Evolutionary conservation across 2,329 filamentous ascomycete species (phyloP), one percentile per base, ranked within the genome.

Genomic region (Phoma sp.): DNA sequence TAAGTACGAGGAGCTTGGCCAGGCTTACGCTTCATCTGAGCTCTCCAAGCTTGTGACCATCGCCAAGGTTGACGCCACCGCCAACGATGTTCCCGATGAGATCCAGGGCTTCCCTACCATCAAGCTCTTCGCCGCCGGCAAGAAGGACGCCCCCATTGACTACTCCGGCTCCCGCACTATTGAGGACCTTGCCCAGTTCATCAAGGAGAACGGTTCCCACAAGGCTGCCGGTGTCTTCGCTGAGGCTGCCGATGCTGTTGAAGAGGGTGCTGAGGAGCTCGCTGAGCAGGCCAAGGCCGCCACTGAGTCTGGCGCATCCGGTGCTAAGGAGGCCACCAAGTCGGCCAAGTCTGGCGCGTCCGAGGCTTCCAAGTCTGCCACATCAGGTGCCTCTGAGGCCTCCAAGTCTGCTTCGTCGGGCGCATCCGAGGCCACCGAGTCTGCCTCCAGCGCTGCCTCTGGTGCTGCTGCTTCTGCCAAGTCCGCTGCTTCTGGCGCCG

Each of bases 61-160:
- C 82, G 89, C 82, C 80, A 99, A 99, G 89, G 89, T 99, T 67
- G 95, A 99, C 74, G 95, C 95, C 56, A 99, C 95, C 60, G 80
- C 81, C 81, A 99, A 99, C 82, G 95, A 99, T 71, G 91, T 98
- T 55, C 95, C 95, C 55, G 94, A 98, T 78, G 91, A 96, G 82
- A 92, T 99, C 74, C 86, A 91, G 78, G 95, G 95, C 63, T 99
- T 99, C 89, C 95, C 95, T 54, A 99, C 95, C 77, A 97, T 99
- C 86, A 98, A 98, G 86, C 86, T 99, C 67, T 99, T 87, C 89
- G 86, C 91, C 63, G 95, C 95, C 69, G 93, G 92, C 72, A 84
- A 85, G 79, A 99, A 99, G 88, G 84, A 85, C 73, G 82, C 87
- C 67, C 91, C 95, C 56, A 78, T 97, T 61, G 91, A 92, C 69